Conservation (phyloP, 208 protist genomes). For the Leptomonas seymouri region DNA sequence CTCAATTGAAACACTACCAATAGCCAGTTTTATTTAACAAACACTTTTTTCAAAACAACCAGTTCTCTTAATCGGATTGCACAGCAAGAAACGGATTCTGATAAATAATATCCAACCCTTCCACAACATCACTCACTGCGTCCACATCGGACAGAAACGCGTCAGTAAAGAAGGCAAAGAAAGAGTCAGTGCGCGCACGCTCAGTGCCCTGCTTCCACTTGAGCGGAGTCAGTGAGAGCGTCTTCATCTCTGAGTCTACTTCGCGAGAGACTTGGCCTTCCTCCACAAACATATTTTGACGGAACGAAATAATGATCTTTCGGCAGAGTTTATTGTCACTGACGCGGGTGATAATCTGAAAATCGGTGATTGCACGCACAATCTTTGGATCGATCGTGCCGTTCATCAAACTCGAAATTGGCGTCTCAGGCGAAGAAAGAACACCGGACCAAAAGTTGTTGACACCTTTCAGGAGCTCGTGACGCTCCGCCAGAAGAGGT, state of each 20-base stretch:
- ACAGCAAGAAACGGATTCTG: slow-evolving; percentile 77
- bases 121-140: slow-evolving; percentile 44
- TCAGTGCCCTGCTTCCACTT: slow-evolving; percentile 83
- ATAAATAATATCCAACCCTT: slow-evolving; percentile 72
- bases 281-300: slow-evolving; percentile 76
- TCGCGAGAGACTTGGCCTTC: slow-evolving; percentile 62
- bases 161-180: slow-evolving; percentile 77
- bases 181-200: slow-evolving; percentile 58
- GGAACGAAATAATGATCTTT: slow-evolving; percentile 57
- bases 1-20: too few species aligned
- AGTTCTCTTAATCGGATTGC: slow-evolving; percentile 26
- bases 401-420: slow-evolving; percentile 58
- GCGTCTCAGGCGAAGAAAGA: slow-evolving; percentile 40
- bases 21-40: too few species aligned
- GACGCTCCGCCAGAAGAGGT: slow-evolving; percentile 57
- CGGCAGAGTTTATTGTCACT: slow-evolving; percentile 46
- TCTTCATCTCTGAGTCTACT: slow-evolving; percentile 54
- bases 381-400: slow-evolving; percentile 83
- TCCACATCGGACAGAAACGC: slow-evolving; percentile 26
- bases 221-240: slow-evolving; percentile 51
- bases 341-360: slow-evolving; percentile 51
- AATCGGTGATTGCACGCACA: slow-evolving; percentile 65
- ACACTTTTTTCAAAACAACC: background rate
- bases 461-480: slow-evolving; percentile 43
- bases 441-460: slow-evolving; percentile 70